Evolutionary conservation across 306 rosid species (phyloP).

Genomic region (Psophocarpus tetragonolobus): DNA sequence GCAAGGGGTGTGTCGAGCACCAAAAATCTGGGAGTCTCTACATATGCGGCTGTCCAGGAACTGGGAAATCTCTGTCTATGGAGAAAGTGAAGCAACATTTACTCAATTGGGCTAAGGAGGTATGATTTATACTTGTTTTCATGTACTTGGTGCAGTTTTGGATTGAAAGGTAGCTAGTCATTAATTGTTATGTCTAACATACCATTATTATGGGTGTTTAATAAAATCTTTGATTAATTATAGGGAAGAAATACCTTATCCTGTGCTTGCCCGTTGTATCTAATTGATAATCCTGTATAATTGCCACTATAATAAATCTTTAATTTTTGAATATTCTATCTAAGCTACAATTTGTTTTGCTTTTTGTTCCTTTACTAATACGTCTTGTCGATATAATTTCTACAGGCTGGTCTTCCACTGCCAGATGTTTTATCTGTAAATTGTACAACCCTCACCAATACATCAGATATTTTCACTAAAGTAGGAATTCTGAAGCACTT

Average conservation of each 20-base stretch:
- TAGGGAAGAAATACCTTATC: neutral
- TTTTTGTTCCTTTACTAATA: slow-evolving; percentile 14
- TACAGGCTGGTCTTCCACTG: slow-evolving; percentile 55
- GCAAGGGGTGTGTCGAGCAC: slow-evolving; percentile 64
- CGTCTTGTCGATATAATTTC: neutral
- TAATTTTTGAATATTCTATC: neutral
- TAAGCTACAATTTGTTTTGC: neutral
- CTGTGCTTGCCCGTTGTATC: neutral
- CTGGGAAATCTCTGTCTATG: slow-evolving; percentile 81
- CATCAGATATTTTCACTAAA: slow-evolving; percentile 78
- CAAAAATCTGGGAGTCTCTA: slow-evolving; percentile 82
- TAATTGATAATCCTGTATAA: neutral
- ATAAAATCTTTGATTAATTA: neutral
- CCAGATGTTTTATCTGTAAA: slow-evolving; percentile 72
- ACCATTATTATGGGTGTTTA: neutral
- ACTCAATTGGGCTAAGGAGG: slow-evolving; percentile 72
- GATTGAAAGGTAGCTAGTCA: neutral
- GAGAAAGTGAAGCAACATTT: slow-evolving; percentile 64
- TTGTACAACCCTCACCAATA: slow-evolving; percentile 69
- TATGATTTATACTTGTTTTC: slow-evolving; percentile 6
- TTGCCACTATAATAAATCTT: neutral
- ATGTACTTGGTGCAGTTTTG: neutral
- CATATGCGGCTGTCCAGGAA: slow-evolving; percentile 90
- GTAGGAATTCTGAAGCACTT: slow-evolving; percentile 39
- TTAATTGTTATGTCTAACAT: neutral